Evolutionary conservation across 73 alveolate genomes (phyloP), one percentile per base, ranked within the genome.

Genomic region (Paramecium primaurelia): DNA sequence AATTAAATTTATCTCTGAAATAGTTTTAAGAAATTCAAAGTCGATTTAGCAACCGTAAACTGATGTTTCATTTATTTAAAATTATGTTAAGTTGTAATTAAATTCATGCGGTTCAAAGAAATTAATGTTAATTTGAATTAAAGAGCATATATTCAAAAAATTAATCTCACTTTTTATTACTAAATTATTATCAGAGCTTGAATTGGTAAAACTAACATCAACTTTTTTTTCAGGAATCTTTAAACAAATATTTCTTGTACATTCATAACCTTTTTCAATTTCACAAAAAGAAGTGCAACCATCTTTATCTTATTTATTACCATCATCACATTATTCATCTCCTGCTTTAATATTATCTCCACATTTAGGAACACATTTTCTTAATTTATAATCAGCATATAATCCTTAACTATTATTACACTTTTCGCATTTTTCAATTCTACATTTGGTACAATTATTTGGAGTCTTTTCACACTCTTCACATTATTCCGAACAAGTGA

Each of bases 311-410:
- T 14, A 12, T 0, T 3, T 32, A 71, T 71, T 71, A 4, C 86
- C 86, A 71, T 71, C 86, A 32, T 71, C 86, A 34, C 86, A 71
- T 36, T 71, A 28, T 26, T 71, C 86, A 7, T 28, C 7, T 6
- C 42, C 86, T 10, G 86, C 86, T 1, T 7, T 7, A 2, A 71
- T 28, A 2, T 3, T 3, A 34, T 71, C 86, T 7, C 86, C 86
- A 34, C 86, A 71, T 71, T 71, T 71, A 8, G 86, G 32, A 12
- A 34, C 11, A 71, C 86, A 30, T 71, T 86, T 94, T 16, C 87
- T 58, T 1, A 40, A 20, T 6, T 86, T 42, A 4, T 77, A 71
- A 28, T 38, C 37, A 28, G 96, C 95, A 12, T 90, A 94, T 6
- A 59, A 49, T 47, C 98, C 59, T 49, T 49, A 6, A 12, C 14